Base-by-base conservation (phyloP, 495 filamentous ascomycete species). In the Trichodelitschia bisporula region DNA sequence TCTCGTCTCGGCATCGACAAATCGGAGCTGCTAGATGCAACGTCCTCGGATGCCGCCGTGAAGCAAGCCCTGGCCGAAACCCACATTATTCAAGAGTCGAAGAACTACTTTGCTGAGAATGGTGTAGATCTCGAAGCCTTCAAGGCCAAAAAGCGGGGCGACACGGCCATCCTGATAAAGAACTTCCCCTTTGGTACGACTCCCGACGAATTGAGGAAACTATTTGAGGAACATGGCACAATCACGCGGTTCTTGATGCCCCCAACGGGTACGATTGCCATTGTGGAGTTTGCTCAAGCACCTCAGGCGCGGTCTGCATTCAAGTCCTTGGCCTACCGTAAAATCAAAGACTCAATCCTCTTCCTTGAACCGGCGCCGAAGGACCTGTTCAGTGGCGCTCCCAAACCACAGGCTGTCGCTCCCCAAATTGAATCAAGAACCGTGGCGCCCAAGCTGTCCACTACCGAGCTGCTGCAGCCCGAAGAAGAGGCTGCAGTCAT, bases 41-140 rank as follows among this genome's bases (percentile, higher is more conserved):
- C 89, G 1, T 90, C 74, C 34, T 70, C 84, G 24, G 77, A 89
- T 47, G 80, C 83, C 31, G 84, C 79, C 21, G 77, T 95, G 23
- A 90, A 84, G 53, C 86, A 95, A 55, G 86, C 86, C 23, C 76
- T 90, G 47, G 86, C 89, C 21, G 86, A 99, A 54, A 93, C 89
- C 14, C 75, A 83, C 38, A 62, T 91, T 30, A 93, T 99, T 36
- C 77, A 90, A 55, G 89, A 95, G 46, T 90, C 84, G 0, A 95
- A 91, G 46, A 55, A 67, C 9, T 99, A 83, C 50, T 91, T 99
- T 42, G 55, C 61, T 15, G 57, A 69, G 4, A 72, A 92, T 31
- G 86, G 86, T 14, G 76, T 95, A 4, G 77, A 93, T 47, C 58
- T 99, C 14, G 65, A 91, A 33, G 70, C 83, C 5, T 95, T 99